Evolutionary conservation across 306 rosid genomes (phyloP), one percentile per base, ranked within the genome.

Genomic region (Lathyrus sativus): DNA sequence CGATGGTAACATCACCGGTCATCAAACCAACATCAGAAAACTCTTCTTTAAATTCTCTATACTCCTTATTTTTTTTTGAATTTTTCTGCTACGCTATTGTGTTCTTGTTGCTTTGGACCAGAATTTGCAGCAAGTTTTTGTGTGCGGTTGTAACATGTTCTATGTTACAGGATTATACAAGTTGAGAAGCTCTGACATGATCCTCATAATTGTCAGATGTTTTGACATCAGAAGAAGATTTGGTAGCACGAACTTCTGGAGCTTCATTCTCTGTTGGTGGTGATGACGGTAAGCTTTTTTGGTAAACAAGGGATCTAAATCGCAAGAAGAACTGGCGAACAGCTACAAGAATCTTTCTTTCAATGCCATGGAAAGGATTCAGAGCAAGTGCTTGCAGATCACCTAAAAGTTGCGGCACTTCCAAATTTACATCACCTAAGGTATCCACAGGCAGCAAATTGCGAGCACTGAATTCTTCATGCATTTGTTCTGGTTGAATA

Each of bases 311-410:
- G 61, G 97, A 91, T 43, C 99, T 85, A 75, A 90, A 91, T 39
- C 80, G 87, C 87, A 88, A 65, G 87, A 95, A 88, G 85, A 95
- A 91, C 75, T 75, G 80, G 57, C 58, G 77, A 35, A 74, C 95
- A 64, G 18, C 62, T 7, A 76, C 83, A 65, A 89, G 91, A 67
- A 74, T 81, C 74, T 75, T 77, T 73, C 81, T 84, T 71, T 85
- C 86, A 54, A 29, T 12, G 48, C 91, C 91, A 44, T 95, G 86
- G 83, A 76, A 95, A 69, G 95, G 99, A 83, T 95, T 83, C 67
- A 91, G 83, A 48, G 99, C 97, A 76, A 95, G 96, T 57, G 87
- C 79, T n/a, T 85, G 96, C 83, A 95, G 77, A 81, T 95, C 95
- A 39, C 79, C 74, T 71, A 95, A 78, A 41, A 95, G 80, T 74